Percentiles rank a stretch among this genome's conserved stretches.
phyloP scores from a whole-genome alignment of 306 rosid genomes.

The Castanea sativa region DNA sequence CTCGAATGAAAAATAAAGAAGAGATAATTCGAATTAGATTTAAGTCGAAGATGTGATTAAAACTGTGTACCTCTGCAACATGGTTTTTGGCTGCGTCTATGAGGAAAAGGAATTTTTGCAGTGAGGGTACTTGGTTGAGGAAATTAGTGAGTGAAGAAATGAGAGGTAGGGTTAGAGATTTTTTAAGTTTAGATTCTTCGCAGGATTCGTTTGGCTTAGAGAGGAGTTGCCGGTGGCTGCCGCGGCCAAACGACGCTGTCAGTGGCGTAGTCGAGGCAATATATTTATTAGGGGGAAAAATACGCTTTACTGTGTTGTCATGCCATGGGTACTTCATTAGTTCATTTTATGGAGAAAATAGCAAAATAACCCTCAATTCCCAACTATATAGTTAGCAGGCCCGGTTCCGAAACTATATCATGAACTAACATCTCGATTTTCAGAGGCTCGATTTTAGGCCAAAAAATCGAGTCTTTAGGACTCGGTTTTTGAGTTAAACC shows the following conservation, averaged over 20 bases:
- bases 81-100: slow-evolving; percentile 21
- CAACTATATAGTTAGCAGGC: too few species aligned
- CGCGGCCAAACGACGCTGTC: background rate
- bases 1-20: background rate
- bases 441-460: too few species aligned
- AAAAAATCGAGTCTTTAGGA: too few species aligned
- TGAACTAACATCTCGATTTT: too few species aligned
- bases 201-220: background rate
- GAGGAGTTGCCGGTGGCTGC: background rate
- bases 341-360: too few species aligned
- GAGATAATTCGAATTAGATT: background rate
- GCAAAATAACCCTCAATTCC: too few species aligned
- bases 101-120: background rate
- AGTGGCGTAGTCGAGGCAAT: background rate
- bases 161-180: background rate
- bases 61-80: slow-evolving; percentile 49
- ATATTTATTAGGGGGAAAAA: too few species aligned
- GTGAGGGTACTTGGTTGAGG: slow-evolving; percentile 4
- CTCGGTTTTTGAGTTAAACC: too few species aligned
- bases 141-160: slow-evolving; percentile 2
- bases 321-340: too few species aligned
- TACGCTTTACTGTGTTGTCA: too few species aligned
- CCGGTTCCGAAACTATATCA: too few species aligned
- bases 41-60: background rate
- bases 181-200: background rate